Base-by-base conservation (phyloP, 2,329 filamentous ascomycete genomes). In the Talaromyces funiculosus region DNA sequence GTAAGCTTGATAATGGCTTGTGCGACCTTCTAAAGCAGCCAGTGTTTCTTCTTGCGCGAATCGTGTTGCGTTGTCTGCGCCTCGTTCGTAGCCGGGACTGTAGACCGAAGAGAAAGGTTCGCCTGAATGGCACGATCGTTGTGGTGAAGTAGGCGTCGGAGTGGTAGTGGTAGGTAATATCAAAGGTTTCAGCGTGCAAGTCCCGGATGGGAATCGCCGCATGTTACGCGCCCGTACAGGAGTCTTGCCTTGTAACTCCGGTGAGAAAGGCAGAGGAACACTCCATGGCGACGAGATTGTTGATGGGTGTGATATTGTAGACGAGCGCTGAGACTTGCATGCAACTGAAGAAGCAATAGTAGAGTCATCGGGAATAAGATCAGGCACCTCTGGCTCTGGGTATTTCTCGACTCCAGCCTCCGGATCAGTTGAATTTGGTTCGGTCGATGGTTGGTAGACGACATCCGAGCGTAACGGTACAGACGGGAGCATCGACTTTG, bases 181-280 rank as follows among this genome's bases (percentile, higher is more conserved):
- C 4, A 75, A 63, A 22, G 73, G 72, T 45, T 73, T 75, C 49
- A 75, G 61, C 18, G 71, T 67, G 35, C 67, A 71, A 6, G 71
- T 72, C 2, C 73, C 72, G 10, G 72, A 70, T 18, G 72, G 68
- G 54, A 74, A 75, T 31, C 69, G 69, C 40, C 73, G 67, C 67
- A 72, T 69, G 55, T 68, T 70, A 51, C 69, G 66, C 35, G 67
- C 61, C 33, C 67, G 64, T 31, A 57, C 64, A 37, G 62, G 65
- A 24, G 59, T 62, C 59, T 63, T 69, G 9, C 61, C 63, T 51
- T 64, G 63, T 14, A 61, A 29, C 20, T 69, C 67, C 6, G 67
- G 65, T 29, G 66, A 65, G 40, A 67, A 60, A 2, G 66, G 68
- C 18, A 69, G 61, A n/a, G 69, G 65, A 4, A 66, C 63, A 45